Evolutionary conservation across 169 alveolate genomes (phyloP), one percentile per base, ranked within the genome.

Genomic region (Theileria luwenshuni): DNA sequence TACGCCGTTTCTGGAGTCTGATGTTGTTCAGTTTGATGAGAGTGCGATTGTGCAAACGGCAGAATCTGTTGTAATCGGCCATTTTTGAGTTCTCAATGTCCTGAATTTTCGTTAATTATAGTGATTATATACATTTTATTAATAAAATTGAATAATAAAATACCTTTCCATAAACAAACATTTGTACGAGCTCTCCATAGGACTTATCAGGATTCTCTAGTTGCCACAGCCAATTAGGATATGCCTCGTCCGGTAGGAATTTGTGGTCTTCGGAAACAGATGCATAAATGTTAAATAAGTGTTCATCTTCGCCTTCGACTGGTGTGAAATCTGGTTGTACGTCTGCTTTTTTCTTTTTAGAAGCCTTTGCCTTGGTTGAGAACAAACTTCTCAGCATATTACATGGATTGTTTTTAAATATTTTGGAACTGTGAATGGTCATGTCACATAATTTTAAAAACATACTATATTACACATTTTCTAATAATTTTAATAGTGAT

Each of bases 191-290:
- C 56, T 88, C 91, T n/a, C 93, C 93, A 71, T 88, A 88, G 28
- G 89, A 70, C 70, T 84, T 88, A 72, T 84, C 85, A n/a, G 91
- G 91, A 47, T 83, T 84, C 76, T 83, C 91, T 13, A 88, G 83
- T 15, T 84, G 71, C 93, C 93, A 88, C 33, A 88, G 65, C 93
- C 93, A 88, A 35, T 74, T 71, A 21, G 93, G 93, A 59, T 88
- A 88, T 19, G 90, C 89, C 60, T 84, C 76, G 52, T 88, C 93
- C 7, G 93, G 93, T 52, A 88, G 74, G 28, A 88, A 61, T 17
- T 59, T 80, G 69, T 88, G 93, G 58, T 88, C 93, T 54, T 80
- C 73, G 17, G 84, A 83, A 17, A 88, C 83, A 21, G 84, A 71
- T 28, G 79, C 87, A 64, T 88, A 88, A 3, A 88, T 88, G 76